A percentile compares a stretch with the other conserved stretches of the same genome.
These are phyloP conservation scores for Prunus fruticosa DNA, from an alignment of 306 rosid species.

Conservation along the genomic window DNA sequence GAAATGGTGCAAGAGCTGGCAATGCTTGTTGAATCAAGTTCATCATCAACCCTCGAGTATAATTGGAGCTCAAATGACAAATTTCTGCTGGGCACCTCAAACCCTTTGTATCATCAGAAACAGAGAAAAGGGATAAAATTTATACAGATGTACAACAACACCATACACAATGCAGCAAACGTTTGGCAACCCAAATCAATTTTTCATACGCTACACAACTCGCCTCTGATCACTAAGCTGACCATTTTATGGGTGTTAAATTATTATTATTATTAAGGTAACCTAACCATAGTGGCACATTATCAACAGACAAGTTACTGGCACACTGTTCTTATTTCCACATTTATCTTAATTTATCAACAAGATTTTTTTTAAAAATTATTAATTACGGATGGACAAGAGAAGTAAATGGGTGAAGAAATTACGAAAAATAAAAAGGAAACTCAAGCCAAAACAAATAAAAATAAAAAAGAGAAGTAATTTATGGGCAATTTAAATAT, in stretches of 20 bases:
- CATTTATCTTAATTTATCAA: no score
- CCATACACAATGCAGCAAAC: not conserved
- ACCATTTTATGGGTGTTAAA: not conserved
- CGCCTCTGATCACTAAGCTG: not conserved
- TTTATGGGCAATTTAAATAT: no score
- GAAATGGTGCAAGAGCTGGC: not conserved
- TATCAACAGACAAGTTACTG: not conserved
- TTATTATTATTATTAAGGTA: not conserved
- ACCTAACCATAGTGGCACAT: no score
- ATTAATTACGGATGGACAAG: no score
- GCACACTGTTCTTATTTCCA: no score
- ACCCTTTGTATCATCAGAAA: not conserved
- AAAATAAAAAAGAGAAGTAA: not conserved
- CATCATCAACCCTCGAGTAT: not conserved
- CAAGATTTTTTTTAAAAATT: no score
- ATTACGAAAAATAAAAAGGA: not conserved
- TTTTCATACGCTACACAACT: not conserved
- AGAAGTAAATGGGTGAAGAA: no score
- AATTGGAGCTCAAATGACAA: not conserved
- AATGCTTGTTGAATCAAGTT: not conserved
- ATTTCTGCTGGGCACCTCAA: not conserved
- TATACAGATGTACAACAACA: not conserved
- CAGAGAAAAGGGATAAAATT: not conserved
- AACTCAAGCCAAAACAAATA: not conserved
- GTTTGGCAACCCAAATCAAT: not conserved